Conservation (phyloP, 345 rosid species). For the Cochlearia excelsa region DNA sequence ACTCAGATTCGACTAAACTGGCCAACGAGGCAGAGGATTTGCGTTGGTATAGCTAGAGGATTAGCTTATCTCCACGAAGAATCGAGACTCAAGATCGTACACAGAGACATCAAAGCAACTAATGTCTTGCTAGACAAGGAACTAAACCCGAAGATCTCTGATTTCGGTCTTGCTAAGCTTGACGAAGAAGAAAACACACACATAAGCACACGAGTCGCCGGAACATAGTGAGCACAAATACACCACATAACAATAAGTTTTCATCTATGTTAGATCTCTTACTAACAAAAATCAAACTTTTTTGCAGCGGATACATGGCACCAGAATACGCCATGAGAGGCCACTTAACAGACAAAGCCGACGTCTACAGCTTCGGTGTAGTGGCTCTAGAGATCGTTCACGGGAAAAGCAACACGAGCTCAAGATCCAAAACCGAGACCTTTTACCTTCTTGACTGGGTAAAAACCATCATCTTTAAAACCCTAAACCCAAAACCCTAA, state of each 20-base stretch:
- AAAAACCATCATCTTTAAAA: not conserved
- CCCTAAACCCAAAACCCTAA: too few relatives aligned
- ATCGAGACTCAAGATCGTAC: constrained; percentile 47
- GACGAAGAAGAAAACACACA: constrained; percentile 50
- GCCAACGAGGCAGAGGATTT: constrained; percentile 42
- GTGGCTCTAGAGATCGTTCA: constrained; percentile 48
- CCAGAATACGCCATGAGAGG: constrained; percentile 54
- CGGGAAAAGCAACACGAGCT: constrained; percentile 42
- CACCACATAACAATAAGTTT: not conserved
- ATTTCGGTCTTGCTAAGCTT: constrained; percentile 51
- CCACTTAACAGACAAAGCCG: constrained; percentile 44
- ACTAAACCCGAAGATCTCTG: constrained; percentile 44
- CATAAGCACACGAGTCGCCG: constrained; percentile 50
- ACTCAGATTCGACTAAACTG: constrained; percentile 39
- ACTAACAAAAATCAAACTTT: not conserved
- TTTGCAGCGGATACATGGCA: constrained; percentile 48
- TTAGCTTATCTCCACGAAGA: constrained; percentile 50
- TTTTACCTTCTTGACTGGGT: constrained; percentile 54
- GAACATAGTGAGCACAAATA: constrained; percentile 41
- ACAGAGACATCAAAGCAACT: constrained; percentile 52
- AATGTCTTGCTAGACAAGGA: constrained; percentile 47
- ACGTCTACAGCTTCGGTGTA: constrained; percentile 48
- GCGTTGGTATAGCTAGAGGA: constrained; percentile 52
- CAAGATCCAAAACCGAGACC: constrained; percentile 29
- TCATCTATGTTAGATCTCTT: not conserved